A percentile compares a stretch with the other conserved stretches of the same genome.
These are phyloP conservation scores for Neurospora africana DNA, from an alignment of 495 filamentous ascomycete species.

Conservation along the genomic window DNA sequence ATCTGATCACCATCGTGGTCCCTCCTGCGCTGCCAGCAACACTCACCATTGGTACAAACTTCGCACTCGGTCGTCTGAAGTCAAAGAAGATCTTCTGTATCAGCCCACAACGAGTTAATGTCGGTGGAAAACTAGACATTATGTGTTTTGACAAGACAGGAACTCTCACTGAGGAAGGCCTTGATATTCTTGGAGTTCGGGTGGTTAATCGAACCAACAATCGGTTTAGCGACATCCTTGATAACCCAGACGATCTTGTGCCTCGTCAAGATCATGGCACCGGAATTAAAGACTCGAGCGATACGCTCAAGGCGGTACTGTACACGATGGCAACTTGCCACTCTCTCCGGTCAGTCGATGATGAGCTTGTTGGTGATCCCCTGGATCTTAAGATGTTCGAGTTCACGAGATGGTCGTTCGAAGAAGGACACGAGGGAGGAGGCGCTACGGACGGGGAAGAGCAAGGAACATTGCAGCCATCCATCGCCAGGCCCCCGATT, in stretches of 20 bases:
- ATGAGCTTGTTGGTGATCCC: constrained; percentile 84
- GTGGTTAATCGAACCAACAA: constrained; percentile 55
- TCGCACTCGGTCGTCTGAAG: constrained; percentile 79
- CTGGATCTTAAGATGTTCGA: constrained; percentile 98
- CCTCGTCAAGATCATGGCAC: constrained; percentile 42
- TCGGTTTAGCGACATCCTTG: constrained; percentile 38
- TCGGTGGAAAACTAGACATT: constrained; percentile 89
- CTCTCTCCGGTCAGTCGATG: constrained; percentile 76
- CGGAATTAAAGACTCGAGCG: constrained; percentile 47
- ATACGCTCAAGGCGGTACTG: constrained; percentile 58
- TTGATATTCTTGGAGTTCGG: constrained; percentile 86
- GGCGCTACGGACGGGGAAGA: constrained; percentile 51
- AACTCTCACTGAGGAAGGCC: constrained; percentile 90
- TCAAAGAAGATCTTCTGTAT: constrained; percentile 91
- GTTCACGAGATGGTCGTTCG: constrained; percentile 87
- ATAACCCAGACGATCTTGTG: constrained; percentile 41
- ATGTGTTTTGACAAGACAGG: constrained; percentile 99
- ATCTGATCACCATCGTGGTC: constrained; percentile 96
- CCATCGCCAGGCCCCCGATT: constrained; percentile 74
- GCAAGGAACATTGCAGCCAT: constrained; percentile 59
- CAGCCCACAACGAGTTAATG: constrained; percentile 90
- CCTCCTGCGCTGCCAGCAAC: constrained; percentile 96
- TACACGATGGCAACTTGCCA: constrained; percentile 98
- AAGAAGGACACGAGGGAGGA: constrained; percentile 63
- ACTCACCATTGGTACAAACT: constrained; percentile 91